phyloP scores from a whole-genome alignment of 1,284 basidiomycete genomes.

The Peniophora sp. region DNA sequence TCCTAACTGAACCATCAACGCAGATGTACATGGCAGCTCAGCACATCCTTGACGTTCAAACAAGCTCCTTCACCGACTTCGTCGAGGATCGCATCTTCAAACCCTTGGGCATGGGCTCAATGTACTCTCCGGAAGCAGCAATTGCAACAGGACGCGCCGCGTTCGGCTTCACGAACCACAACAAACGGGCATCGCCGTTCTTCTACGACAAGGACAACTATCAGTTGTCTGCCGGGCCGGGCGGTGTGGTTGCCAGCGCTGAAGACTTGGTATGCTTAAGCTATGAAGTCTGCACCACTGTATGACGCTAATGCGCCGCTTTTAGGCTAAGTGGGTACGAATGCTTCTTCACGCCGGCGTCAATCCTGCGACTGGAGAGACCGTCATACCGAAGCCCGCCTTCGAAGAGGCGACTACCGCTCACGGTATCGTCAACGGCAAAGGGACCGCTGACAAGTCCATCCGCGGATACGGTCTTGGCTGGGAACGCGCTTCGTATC shows the following conservation, averaged over 20 bases:
- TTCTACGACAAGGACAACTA: constrained; percentile 10
- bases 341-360: constrained; percentile 35
- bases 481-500: constrained; percentile 29
- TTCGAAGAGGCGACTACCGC: constrained; percentile 31
- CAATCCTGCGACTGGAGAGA: constrained; percentile 31
- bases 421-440: constrained; percentile 12
- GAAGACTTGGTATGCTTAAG: constrained; percentile 14
- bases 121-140: constrained; percentile 25
- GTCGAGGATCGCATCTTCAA: constrained; percentile 31
- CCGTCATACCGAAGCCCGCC: constrained; percentile 28
- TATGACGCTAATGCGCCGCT: not conserved
- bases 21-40: constrained; percentile 23
- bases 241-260: constrained; percentile 28
- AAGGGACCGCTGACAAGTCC: constrained; percentile 6
- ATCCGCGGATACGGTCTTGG: constrained; percentile 32
- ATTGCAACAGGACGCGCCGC: constrained; percentile 25
- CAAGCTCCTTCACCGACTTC: constrained; percentile 25
- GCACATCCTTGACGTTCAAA: constrained; percentile 27
- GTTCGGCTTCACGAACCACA: constrained; percentile 16
- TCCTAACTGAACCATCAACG: too few relatives aligned
- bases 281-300: not conserved
- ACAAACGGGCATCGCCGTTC: constrained; percentile 14
- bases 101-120: constrained; percentile 35
- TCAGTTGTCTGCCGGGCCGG: constrained; percentile 28
- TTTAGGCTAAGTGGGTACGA: constrained; percentile 33